These are phyloP conservation scores for Clathrus columnatus DNA, from an alignment of 768 basidiomycete genomes.

Conservation along the genomic window DNA sequence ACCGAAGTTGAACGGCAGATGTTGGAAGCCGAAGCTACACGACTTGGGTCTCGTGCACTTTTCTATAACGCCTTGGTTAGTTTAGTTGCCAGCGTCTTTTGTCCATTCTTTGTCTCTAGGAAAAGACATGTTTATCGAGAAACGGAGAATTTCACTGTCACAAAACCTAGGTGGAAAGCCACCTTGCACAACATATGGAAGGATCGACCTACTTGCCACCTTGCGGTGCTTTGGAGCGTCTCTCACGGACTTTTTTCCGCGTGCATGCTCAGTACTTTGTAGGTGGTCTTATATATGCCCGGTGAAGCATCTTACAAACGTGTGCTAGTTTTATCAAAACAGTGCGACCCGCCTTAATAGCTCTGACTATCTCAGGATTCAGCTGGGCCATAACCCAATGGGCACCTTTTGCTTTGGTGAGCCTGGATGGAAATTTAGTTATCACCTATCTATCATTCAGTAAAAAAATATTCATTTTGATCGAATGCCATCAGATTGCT, in stretches of 20 bases:
- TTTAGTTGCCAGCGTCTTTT: slow-evolving; percentile 54
- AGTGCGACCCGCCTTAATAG: slow-evolving; percentile 60
- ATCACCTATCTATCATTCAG: not conserved
- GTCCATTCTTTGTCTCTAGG: slow-evolving; percentile 53
- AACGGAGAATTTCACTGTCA: slow-evolving; percentile 6
- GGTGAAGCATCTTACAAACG: slow-evolving; percentile 4
- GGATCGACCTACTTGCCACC: slow-evolving; percentile 22
- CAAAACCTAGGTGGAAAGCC: slow-evolving; percentile 5
- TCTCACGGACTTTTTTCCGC: slow-evolving; percentile 64
- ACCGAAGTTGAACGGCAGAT: slow-evolving; percentile 15
- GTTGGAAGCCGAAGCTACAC: slow-evolving; percentile 61
- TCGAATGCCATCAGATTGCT: slow-evolving; percentile 13
- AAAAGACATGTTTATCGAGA: not conserved
- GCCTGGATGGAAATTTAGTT: slow-evolving; percentile 17
- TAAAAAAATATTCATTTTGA: not conserved
- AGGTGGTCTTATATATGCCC: slow-evolving; percentile 25
- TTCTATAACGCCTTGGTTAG: slow-evolving; percentile 68
- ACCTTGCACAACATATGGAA: slow-evolving; percentile 1
- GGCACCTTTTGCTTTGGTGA: slow-evolving; percentile 85
- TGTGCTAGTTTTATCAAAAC: slow-evolving; percentile 55
- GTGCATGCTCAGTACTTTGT: slow-evolving; percentile 83
- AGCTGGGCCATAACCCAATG: slow-evolving; percentile 92
- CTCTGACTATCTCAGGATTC: slow-evolving; percentile 76
- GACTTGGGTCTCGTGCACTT: slow-evolving; percentile 76
- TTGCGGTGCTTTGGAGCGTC: slow-evolving; percentile 69